Evolutionary conservation across 2,329 filamentous ascomycete genomes (phyloP), one percentile per base, ranked within the genome.

Genomic region (Pseudopyricularia cyperi): DNA sequence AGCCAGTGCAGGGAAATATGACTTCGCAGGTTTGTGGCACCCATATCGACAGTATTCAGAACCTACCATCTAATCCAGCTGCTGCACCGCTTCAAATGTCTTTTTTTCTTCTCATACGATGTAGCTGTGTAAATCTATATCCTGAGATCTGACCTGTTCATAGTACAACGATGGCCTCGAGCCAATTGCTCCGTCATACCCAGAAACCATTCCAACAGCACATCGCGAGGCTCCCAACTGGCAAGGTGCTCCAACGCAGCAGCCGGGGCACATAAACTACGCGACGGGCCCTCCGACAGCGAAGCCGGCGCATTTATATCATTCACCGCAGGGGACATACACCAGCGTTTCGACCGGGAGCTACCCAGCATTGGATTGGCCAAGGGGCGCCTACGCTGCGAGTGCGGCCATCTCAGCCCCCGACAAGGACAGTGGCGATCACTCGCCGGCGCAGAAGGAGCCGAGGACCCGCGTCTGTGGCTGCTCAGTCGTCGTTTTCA

Each of bases 401-500:
- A 44, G 22, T 7, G 17, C 39, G 1, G 24, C 14, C 19, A 28
- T 48, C 15, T 48, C 17, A 11, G 28, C 12, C 6, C 30, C 26
- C 2, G 30, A 48, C 1, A 48, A 48, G 46, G 28, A 12, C 26
- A 9, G 32, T 11, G 28, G 6, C 14, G 14, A 30, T 11, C 46
- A 14, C 14, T 22, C 39, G 12, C 22, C 26, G 28, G 26, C 46
- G 28, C 24, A 48, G 28, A 6, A 17, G 46, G 17, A 9, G 8
- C 8, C 8, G 14, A 44, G 26, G n/a, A 19, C 15, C n/a, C 28
- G 49, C n/a, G 54, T 68, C 33, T 65, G 61, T 48, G 68, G 68
- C n/a, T 71, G 66, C 55, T 60, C 65, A 5, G 49, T 64, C 8
- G 49, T 70, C 8, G 66, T 73, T 2, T 68, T 73, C 35, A 54